phyloP scores from a whole-genome alignment of 176 grass and related monocot species.

The Carex kokanica region DNA sequence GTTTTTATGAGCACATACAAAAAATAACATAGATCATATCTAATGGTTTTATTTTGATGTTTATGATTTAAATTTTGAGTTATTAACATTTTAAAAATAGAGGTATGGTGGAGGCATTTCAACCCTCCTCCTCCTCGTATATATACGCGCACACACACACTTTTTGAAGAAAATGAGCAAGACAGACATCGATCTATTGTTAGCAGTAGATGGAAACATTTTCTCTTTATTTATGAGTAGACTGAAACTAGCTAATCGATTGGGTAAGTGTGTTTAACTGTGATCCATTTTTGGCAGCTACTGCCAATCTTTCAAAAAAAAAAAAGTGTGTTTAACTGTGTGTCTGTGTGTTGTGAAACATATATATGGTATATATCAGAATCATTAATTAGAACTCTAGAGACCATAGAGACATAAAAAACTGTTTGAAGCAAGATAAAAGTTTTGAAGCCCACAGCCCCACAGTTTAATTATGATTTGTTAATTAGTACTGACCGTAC shows the following conservation, averaged over 20 bases:
- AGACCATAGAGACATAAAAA: not conserved
- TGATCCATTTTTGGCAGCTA: no score
- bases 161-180: not conserved
- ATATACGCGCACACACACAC: not conserved
- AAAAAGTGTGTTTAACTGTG: no score
- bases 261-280: not conserved
- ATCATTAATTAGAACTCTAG: not conserved
- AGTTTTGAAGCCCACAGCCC: not conserved
- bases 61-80: no score
- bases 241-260: not conserved
- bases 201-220: not conserved
- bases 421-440: not conserved
- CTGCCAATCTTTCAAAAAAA: no score
- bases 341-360: not conserved
- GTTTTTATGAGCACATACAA: no score
- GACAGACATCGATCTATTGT: not conserved
- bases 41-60: no score
- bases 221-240: not conserved
- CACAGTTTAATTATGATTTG: no score
- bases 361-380: not conserved
- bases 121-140: no score
- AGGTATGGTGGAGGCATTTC: no score
- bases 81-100: no score
- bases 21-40: no score
- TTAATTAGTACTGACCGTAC: not conserved